Evolutionary conservation across 2,329 filamentous ascomycete species (phyloP).

Genomic region (Cytospora piceae): DNA sequence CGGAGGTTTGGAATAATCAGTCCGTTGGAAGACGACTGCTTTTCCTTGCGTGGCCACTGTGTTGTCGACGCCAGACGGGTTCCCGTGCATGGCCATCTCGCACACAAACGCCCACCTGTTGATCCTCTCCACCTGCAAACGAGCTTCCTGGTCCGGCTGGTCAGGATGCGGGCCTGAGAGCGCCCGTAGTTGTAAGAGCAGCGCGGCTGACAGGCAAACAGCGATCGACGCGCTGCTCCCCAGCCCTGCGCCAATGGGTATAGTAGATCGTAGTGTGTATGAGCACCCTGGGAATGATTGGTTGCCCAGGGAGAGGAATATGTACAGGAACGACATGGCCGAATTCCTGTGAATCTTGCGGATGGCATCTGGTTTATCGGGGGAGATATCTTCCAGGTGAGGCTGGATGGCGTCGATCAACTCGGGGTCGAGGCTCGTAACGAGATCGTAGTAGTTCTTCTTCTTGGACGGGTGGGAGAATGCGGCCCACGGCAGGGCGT

Average conservation of each 20-base stretch:
- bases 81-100: slow-evolving; percentile 97
- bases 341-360: slow-evolving; percentile 85
- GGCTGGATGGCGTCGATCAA: slow-evolving; percentile 81
- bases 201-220: slow-evolving; percentile 82
- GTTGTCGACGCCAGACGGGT: slow-evolving; percentile 95
- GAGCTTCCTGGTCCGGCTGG: slow-evolving; percentile 85
- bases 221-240: slow-evolving; percentile 94
- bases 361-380: slow-evolving; percentile 65
- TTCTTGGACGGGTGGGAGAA: slow-evolving; percentile 86
- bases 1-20: slow-evolving; percentile 77
- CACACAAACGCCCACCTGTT: slow-evolving; percentile 98
- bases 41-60: slow-evolving; percentile 93
- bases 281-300: slow-evolving; percentile 78
- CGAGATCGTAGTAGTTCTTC: slow-evolving; percentile 90
- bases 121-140: slow-evolving; percentile 88
- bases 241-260: slow-evolving; percentile 88
- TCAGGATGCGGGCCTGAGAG: slow-evolving; percentile 90
- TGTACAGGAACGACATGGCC: slow-evolving; percentile 85
- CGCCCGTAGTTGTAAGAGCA: slow-evolving; percentile 86
- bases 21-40: slow-evolving; percentile 86
- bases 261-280: slow-evolving; percentile 90
- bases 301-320: slow-evolving; percentile 85
- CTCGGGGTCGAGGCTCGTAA: slow-evolving; percentile 81
- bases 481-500: slow-evolving; percentile 81
- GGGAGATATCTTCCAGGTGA: slow-evolving; percentile 73